Evolutionary conservation across 768 basidiomycete species (phyloP), one percentile per base, ranked within the genome.

Genomic region (Rhodosporidiobolus sp.): DNA sequence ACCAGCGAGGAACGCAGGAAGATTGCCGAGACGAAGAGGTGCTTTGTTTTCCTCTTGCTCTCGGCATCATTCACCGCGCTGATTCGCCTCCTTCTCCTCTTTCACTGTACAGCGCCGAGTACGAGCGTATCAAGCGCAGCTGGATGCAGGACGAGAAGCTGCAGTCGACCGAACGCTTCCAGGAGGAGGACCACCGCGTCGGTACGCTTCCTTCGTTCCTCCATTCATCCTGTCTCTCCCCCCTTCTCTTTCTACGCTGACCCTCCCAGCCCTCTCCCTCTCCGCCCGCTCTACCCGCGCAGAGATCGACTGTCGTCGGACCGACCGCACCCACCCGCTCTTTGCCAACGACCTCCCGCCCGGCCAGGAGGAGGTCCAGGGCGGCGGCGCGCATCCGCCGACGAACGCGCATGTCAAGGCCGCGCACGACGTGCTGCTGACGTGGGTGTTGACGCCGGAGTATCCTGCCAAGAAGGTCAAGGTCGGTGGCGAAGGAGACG

Each of bases 291-390:
- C 11, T 38, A n/a, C 49, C 38, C 38, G 26, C 24, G 45, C 72
- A 68, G 92, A 98, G 78, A 96, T 99, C 67, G 96, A 98, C 79
- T 98, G 96, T 78, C 88, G 94, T 69, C 86, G 96, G 35, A 99
- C 96, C 30, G 96, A 99, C 81, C 86, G 96, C 49, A 89, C 86
- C n/a, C 95, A 98, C 76, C 88, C 91, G 10, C 84, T 97, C 65
- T 98, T 96, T 78, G 86, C 89, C 5, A 80, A 81, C 19, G 79
- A 81, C 11, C 70, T 76, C 1, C 74, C 71, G 6, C 63, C 57
- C n/a, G 70, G 48, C 11, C 53, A 26, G 19, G 73, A 69, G 68
- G 82, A 82, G 8, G 38, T 14, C 7, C 56, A 90, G n/a, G n/a
- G n/a, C n/a, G n/a, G 92, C 20, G 72, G 92, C 38, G 89, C 92